A percentile compares a stretch with the other conserved stretches of the same genome.
phyloP scores from a whole-genome alignment of 164 flowering plant species.

The Stephania yunnanensis region DNA sequence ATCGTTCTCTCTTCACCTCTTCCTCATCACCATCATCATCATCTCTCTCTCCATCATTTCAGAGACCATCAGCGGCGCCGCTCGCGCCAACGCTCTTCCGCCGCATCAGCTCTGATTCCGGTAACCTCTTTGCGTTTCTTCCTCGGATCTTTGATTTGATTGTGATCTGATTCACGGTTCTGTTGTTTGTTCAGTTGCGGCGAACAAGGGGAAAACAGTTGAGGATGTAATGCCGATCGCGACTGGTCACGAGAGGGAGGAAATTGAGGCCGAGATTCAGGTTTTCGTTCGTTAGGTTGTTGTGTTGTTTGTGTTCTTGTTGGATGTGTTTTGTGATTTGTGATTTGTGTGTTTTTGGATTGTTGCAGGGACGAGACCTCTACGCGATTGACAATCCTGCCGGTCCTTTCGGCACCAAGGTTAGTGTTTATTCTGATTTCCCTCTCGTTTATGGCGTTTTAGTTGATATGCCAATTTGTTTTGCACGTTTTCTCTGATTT shows the following conservation, averaged over 20 bases:
- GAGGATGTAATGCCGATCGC: conserved; percentile 93
- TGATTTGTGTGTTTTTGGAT: conserved; percentile 12
- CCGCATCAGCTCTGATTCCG: conserved; percentile 35
- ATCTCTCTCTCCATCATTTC: conserved; percentile 17
- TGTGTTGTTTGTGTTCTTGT: not conserved
- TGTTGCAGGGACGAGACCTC: conserved; percentile 13
- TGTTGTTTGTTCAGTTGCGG: conserved; percentile 5
- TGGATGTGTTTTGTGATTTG: not conserved
- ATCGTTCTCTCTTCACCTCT: conserved; percentile 8
- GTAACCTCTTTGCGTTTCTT: conserved; percentile 8
- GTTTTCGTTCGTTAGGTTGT: conserved; percentile 21
- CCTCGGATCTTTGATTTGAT: conserved; percentile 7
- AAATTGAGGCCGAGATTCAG: conserved; percentile 76
- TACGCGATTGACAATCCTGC: conserved; percentile 9
- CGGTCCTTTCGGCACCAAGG: conserved; percentile 20
- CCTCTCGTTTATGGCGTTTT: not conserved
- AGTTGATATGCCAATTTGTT: not conserved
- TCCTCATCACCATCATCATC: not conserved
- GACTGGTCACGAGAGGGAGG: conserved; percentile 94
- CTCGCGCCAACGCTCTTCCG: conserved; percentile 32
- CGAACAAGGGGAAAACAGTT: conserved; percentile 45
- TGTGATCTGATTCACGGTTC: not conserved
- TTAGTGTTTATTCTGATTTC: not conserved
- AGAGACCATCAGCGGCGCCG: conserved; percentile 20
- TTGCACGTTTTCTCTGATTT: not conserved